Percentiles rank a stretch among this genome's conserved stretches.
phyloP scores from a whole-genome alignment of 1,139 yeast genomes.

The Scheffersomyces lignicola region DNA sequence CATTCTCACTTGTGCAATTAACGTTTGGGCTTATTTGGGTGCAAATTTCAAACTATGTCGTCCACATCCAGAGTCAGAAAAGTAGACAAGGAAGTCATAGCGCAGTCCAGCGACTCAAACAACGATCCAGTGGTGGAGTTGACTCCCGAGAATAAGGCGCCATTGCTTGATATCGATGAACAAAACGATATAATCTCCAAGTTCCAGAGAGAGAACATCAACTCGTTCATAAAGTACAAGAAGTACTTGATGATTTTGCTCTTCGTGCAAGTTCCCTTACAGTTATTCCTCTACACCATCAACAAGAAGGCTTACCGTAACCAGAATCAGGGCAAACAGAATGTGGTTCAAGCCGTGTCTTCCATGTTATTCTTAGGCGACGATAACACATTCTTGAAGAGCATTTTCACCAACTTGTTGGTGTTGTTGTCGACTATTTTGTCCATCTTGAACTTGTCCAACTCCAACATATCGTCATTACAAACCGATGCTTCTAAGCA shows the following conservation, averaged over 20 bases:
- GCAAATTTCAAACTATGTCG: background rate
- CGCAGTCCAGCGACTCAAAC: background rate
- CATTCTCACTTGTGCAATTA: background rate
- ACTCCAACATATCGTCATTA: conserved; percentile 1
- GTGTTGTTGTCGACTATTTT: conserved; percentile 7
- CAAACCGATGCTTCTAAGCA: too few species aligned
- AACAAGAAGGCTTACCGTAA: too few species aligned
- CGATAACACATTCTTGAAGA: background rate
- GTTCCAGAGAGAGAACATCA: conserved; percentile 6
- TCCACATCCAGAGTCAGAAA: conserved; percentile 1
- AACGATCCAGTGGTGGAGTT: background rate
- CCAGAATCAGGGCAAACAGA: too few species aligned
- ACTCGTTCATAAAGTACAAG: background rate
- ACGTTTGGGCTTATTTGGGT: background rate
- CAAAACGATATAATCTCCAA: conserved; percentile 19
- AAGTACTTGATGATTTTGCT: background rate
- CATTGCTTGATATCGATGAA: conserved; percentile 21
- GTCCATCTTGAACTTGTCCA: conserved; percentile 6
- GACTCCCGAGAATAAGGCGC: too few species aligned
- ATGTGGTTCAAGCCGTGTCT: too few species aligned
- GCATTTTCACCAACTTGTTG: background rate
- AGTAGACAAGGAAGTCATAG: conserved; percentile 1
- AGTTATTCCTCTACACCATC: background rate
- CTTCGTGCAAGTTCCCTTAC: background rate
- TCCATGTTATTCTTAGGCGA: background rate